These are phyloP conservation scores for Blastobotrys arbuscula DNA, from an alignment of 1,139 yeast genomes.

Conservation along the genomic window DNA sequence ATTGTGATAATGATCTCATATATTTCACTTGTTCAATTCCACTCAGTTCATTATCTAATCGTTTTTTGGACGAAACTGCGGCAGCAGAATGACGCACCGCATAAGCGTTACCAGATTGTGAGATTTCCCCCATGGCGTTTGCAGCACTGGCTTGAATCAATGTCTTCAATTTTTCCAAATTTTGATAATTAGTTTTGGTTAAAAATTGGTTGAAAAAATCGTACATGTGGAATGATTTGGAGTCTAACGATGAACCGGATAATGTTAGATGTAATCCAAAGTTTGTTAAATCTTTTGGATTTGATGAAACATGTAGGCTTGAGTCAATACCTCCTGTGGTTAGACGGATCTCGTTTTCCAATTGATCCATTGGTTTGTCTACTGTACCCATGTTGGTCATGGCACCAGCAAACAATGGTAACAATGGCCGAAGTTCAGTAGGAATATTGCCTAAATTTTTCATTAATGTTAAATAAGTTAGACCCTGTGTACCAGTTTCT, in stretches of 20 bases:
- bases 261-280: conserved; percentile 45
- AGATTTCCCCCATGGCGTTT: conserved; percentile 70
- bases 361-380: conserved; percentile 61
- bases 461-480: conserved; percentile 23
- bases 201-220: conserved; percentile 65
- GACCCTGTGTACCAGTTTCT: conserved; percentile 33
- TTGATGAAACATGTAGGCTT: conserved; percentile 44
- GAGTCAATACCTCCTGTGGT: conserved; percentile 81
- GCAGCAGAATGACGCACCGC: conserved; percentile 70
- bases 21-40: conserved; percentile 78
- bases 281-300: conserved; percentile 34
- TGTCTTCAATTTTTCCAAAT: conserved; percentile 64
- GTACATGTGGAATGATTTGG: conserved; percentile 56
- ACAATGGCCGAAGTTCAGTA: conserved; percentile 52
- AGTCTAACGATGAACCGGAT: conserved; percentile 66
- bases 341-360: conserved; percentile 78
- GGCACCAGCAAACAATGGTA: conserved; percentile 76
- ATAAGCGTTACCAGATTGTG: conserved; percentile 84
- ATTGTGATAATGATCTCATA: conserved; percentile 51
- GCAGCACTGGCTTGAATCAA: conserved; percentile 71
- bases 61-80: conserved; percentile 53
- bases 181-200: conserved; percentile 61
- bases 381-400: conserved; percentile 81
- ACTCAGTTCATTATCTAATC: conserved; percentile 55
- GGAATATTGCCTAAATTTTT: conserved; percentile 46